Base-by-base conservation (phyloP, 106 monocot species). In the Cymbidium sinense region DNA sequence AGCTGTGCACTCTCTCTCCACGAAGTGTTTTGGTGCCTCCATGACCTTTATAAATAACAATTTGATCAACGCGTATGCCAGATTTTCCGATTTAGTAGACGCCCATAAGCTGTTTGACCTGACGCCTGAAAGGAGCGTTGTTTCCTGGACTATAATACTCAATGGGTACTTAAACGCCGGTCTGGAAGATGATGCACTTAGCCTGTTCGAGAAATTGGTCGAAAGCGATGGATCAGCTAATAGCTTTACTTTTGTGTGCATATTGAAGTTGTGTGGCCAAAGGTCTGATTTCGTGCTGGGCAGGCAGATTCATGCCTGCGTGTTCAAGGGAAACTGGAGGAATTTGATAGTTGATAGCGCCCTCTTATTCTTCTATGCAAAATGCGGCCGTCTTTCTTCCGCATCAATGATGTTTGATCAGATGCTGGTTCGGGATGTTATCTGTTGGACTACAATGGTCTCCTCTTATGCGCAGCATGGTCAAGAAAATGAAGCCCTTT, bases 401-500 rank as follows among this genome's bases (percentile, higher is more conserved):
- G 88, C 94, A 19, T 73, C 70, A 27, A 30, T 25, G 17, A 19
- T 85, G 18, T 96, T 96, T 61, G 81, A 86, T 78, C 54, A 70
- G 54, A 94, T 93, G 91, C 44, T 69, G 3, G 34, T 1, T 2
- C 51, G 79, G 34, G 96, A 96, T 80, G 88, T 94, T 29, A 72
- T 96, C 34, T 80, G 80, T 70, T 96, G 91, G 93, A 96, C 94
- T 7, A 85, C 96, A 0, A 90, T 96, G 86, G 88, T 96, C 43
- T 78, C 90, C 5, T 88, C 89, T 75, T 88, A 83, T 43, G 86
- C 89, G 12, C 83, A 83, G 31, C 83, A 87, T 43, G 94, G 90
- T 13, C 47, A 39, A 20, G 85, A 81, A 20, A 67, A 79, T 18
- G 81, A 89, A 44, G 89, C 91, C 1, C 77, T 96, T n/a, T 79